These are phyloP conservation scores for Sporothrix sp. DNA, from an alignment of 2,329 filamentous ascomycete species.

Conservation along the genomic window DNA sequence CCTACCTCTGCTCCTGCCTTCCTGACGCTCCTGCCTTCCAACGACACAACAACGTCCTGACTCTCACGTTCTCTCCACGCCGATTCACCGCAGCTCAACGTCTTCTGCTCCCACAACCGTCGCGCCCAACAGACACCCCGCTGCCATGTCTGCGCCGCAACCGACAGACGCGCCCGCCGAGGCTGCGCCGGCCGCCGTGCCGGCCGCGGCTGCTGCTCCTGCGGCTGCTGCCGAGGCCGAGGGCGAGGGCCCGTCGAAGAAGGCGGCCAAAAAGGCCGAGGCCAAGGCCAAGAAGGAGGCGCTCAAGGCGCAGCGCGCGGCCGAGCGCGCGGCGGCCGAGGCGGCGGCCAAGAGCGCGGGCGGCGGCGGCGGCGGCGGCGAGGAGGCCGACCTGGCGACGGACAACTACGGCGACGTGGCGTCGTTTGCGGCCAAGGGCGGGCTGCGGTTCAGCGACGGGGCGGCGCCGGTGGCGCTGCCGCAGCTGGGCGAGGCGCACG, in stretches of 20 bases:
- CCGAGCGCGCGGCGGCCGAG: slow-evolving; percentile 64
- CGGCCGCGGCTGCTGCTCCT: slow-evolving; percentile 1
- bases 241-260: slow-evolving; percentile 53
- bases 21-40: too few relatives aligned
- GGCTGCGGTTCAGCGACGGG: slow-evolving; percentile 41
- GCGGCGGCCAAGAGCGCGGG: slow-evolving; percentile 45
- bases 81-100: background rate
- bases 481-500: slow-evolving; percentile 52
- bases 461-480: slow-evolving; percentile 51
- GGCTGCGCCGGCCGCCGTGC: background rate
- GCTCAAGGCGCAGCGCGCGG: slow-evolving; percentile 60
- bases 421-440: slow-evolving; percentile 31
- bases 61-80: too few relatives aligned
- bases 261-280: slow-evolving; percentile 74
- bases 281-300: slow-evolving; percentile 84
- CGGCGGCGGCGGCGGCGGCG: slow-evolving; percentile 51
- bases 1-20: too few relatives aligned
- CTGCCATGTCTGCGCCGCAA: slow-evolving; percentile 12
- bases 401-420: slow-evolving; percentile 61
- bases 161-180: slow-evolving; percentile 7
- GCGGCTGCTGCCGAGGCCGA: slow-evolving; percentile 29
- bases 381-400: slow-evolving; percentile 56
- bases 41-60: too few relatives aligned
- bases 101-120: background rate
- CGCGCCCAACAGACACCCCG: background rate